phyloP scores from a whole-genome alignment of 2,329 filamentous ascomycete species.

The Alternaria sp. region DNA sequence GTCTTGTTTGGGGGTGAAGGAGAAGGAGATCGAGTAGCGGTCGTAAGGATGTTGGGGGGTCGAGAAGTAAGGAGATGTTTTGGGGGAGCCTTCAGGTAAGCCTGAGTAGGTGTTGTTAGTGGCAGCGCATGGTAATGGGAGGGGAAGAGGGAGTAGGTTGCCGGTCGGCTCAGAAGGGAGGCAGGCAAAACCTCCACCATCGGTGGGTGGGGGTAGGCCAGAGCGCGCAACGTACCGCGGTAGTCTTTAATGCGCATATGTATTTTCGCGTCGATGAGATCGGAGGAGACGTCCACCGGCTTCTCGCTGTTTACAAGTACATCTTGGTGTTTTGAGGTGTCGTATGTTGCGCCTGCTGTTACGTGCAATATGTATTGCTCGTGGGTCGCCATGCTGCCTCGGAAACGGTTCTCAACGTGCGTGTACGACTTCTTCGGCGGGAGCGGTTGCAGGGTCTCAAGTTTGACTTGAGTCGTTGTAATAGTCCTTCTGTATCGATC shows the following conservation, averaged over 20 bases:
- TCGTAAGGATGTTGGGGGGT: conserved; percentile 74
- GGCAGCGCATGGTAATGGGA: neutral
- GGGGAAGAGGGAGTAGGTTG: neutral
- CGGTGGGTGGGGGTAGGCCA: too few relatives aligned
- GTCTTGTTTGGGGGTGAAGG: conserved; percentile 74
- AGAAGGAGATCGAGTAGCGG: conserved; percentile 85
- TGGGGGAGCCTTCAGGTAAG: conserved; percentile 75
- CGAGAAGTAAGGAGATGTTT: conserved; percentile 80
- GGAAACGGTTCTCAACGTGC: neutral
- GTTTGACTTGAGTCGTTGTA: neutral
- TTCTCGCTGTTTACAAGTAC: conserved; percentile 78
- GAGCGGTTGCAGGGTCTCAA: too few relatives aligned
- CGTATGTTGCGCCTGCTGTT: conserved; percentile 81
- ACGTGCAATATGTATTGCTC: conserved; percentile 80
- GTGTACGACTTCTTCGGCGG: rapidly evolving
- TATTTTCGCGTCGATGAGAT: conserved; percentile 72
- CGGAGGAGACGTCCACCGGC: conserved; percentile 69
- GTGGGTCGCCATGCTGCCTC: conserved; percentile 54
- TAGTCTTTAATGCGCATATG: conserved; percentile 77
- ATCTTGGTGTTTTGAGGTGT: conserved; percentile 73
- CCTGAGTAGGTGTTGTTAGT: conserved; percentile 57
- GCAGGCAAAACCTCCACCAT: neutral
- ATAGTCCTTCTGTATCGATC: neutral
- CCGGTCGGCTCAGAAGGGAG: too few relatives aligned
- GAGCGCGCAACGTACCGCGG: conserved; percentile 47